Conservation (phyloP, 768 basidiomycete species). For the Mycena galericulata region DNA sequence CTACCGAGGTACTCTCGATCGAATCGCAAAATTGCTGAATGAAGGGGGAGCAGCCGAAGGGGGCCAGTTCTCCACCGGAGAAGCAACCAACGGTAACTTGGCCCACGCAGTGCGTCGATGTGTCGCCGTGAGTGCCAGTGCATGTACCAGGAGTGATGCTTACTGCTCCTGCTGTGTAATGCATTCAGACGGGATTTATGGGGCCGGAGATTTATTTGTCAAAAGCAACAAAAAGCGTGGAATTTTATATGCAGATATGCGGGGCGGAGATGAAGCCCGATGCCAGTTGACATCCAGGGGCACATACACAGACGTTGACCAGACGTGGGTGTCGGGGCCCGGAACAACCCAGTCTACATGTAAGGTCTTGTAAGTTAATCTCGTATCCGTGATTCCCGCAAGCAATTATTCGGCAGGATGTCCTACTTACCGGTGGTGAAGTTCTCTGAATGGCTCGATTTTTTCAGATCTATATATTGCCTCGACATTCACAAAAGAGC, state of each 20-base stretch:
- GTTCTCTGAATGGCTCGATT: too few species aligned
- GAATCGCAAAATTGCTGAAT: background rate
- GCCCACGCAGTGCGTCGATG: background rate
- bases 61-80: background rate
- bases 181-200: background rate
- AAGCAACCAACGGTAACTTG: background rate
- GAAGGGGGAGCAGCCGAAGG: background rate
- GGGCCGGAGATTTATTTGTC: background rate
- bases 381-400: too few species aligned
- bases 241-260: background rate
- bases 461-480: too few species aligned
- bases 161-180: background rate
- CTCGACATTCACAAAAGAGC: too few species aligned
- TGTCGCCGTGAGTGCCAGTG: background rate
- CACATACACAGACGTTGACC: too few species aligned
- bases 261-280: too few species aligned
- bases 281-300: too few species aligned
- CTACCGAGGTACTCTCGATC: background rate
- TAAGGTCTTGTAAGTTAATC: too few species aligned
- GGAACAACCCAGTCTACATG: too few species aligned
- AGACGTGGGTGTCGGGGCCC: too few species aligned
- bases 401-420: too few species aligned
- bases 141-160: background rate
- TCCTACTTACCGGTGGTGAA: too few species aligned
- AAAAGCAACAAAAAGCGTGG: background rate